Base-by-base conservation (phyloP, 2,329 filamentous ascomycete species). In the Fusarium palustre region DNA sequence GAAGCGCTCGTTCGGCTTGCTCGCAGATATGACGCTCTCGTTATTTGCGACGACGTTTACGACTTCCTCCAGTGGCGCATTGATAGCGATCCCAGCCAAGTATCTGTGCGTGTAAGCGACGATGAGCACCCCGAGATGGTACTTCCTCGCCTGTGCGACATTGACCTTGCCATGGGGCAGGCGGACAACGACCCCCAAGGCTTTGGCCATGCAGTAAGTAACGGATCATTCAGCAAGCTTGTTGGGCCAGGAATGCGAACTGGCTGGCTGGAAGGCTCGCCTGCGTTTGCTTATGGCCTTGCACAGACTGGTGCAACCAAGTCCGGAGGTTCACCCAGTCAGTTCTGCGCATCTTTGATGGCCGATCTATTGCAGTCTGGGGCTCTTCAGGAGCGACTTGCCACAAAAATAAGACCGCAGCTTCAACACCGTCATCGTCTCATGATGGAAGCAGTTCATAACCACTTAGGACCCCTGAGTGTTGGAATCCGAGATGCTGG, bases 1-100 rank as follows among this genome's bases (percentile, higher is more conserved):
- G 81, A 89, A 67, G 83, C 83, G 13, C 85, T 98, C 6, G 89
- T 98, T 25, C 82, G 83, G n/a, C 80, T 97, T 9, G 95, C 95
- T 1, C 86, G 95, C 59, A 84, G 89, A 61, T 88, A 91, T 77
- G 90, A 98, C 77, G 93, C 92, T 9, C 85, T 98, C n/a, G 80
- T 97, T 57, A 85, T 97, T 30, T 88, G 88, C 49, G 95, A 98
- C 80, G 96, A 99, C 78, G 94, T 98, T 12, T 99, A 99, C 77
- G 95, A 98, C 78, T 91, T 95, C 70, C 84, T 98, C 7, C 92
- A 94, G 76, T 97, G 94, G 93, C 86, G 88, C 28, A 61, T 68
- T 42, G 61, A 63, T 18, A 63, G 60, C 34, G 48, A 74, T n/a
- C 52, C 64, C 7, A 43, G 20, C 22, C 46, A 57, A 10, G 22